Conservation (phyloP, 352 stramenopile species). For the Globisporangium solare region DNA sequence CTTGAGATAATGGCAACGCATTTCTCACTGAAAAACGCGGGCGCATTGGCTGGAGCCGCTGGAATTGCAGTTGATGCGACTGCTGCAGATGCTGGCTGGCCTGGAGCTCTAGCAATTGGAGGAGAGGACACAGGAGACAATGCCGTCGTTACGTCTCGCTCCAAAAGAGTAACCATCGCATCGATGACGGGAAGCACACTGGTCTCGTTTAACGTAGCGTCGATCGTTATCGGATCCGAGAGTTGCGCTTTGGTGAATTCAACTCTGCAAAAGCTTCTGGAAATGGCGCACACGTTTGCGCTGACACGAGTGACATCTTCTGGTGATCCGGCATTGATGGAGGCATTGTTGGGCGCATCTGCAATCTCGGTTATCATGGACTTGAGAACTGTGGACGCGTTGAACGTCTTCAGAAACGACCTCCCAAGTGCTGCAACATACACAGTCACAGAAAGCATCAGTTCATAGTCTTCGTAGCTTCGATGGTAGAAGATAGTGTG, state of each 20-base stretch:
- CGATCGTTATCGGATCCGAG: background rate
- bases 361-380: slow-evolving; percentile 13
- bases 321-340: background rate
- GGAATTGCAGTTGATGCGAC: slow-evolving; percentile 7
- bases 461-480: background rate
- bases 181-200: slow-evolving; percentile 24
- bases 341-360: background rate
- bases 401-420: slow-evolving; percentile 1
- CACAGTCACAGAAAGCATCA: background rate
- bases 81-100: slow-evolving; percentile 18
- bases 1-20: slow-evolving; percentile 32
- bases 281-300: slow-evolving; percentile 26
- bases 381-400: slow-evolving; percentile 7
- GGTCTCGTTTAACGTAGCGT: slow-evolving; percentile 3
- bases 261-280: slow-evolving; percentile 28
- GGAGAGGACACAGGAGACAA: slow-evolving; percentile 10
- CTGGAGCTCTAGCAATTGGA: slow-evolving; percentile 19
- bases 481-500: too few species aligned
- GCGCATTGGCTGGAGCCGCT: slow-evolving; percentile 7
- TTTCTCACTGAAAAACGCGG: slow-evolving; percentile 28
- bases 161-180: slow-evolving; percentile 32
- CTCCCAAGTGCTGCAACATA: slow-evolving; percentile 16
- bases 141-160: slow-evolving; percentile 28
- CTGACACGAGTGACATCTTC: slow-evolving; percentile 27
- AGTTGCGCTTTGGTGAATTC: slow-evolving; percentile 30